A percentile compares a stretch with the other conserved stretches of the same genome.
phyloP scores from a whole-genome alignment of 2,329 filamentous ascomycete genomes.

The Mycocentrospora acerina region DNA sequence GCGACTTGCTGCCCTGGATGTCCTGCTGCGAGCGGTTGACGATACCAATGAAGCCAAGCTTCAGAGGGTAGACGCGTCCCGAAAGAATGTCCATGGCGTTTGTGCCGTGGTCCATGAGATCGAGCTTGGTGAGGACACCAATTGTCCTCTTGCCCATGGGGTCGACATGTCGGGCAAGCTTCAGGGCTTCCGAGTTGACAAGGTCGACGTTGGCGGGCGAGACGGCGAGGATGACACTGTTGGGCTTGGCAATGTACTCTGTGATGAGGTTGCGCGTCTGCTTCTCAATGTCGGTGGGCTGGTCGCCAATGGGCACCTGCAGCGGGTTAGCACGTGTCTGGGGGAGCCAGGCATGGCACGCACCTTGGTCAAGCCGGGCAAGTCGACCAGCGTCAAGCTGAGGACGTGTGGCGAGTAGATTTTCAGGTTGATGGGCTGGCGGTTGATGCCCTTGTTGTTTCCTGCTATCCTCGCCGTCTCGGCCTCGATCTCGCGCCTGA shows the following conservation, averaged over 20 bases:
- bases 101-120: conserved; percentile 98
- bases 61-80: conserved; percentile 92
- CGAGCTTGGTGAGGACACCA: conserved; percentile 93
- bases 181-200: conserved; percentile 96
- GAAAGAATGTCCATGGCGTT: conserved; percentile 98
- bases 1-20: conserved; percentile 93
- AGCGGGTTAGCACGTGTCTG: conserved; percentile 26
- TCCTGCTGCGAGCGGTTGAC: conserved; percentile 98
- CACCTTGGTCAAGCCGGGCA: conserved; percentile 94
- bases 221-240: conserved; percentile 95
- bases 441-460: conserved; percentile 97
- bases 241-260: conserved; percentile 98
- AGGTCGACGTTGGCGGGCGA: conserved; percentile 97
- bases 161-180: conserved; percentile 95
- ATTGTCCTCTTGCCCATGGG: conserved; percentile 92
- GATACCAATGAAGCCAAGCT: conserved; percentile 96
- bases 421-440: conserved; percentile 96
- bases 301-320: conserved; percentile 93
- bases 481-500: conserved; percentile 95
- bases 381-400: conserved; percentile 92
- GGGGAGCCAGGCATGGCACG: conserved; percentile 14
- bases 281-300: conserved; percentile 97
- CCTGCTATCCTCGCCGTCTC: conserved; percentile 94
- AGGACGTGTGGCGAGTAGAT: conserved; percentile 97
- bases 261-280: conserved; percentile 95